Evolutionary conservation across 805 yeast genomes (phyloP), one percentile per base, ranked within the genome.

Genomic region (Hanseniaspora singularis): DNA sequence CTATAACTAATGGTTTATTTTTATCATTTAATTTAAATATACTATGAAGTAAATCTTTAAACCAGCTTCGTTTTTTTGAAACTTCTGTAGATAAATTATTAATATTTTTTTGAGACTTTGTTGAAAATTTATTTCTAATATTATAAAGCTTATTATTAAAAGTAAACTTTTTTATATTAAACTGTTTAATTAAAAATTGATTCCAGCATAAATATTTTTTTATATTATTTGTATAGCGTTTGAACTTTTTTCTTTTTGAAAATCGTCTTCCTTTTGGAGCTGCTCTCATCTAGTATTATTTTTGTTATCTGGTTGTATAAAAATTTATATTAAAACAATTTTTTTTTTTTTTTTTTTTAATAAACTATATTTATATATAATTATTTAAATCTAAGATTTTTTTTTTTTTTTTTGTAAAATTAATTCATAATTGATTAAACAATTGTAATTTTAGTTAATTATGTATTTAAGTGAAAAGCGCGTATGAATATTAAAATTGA

Each of bases 261-360:
- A 34, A 30, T 24, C 23, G 18, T 31, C 48, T 36, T 12, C 48
- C 48, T 12, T 20, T 24, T 4, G 48, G 48, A 15, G 48, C 40
- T 12, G 33, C 23, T 30, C 27, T 38, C 48, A 44, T 44, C 28
- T 26, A 8, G 10, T 26, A 8, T 26, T 8, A 8, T 26, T 26
- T 8, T 26, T 26, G 7, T 26, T 26, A 8, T 26, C 11, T 26
- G 7, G 28, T 26, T 26, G 11, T 26, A 26, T 26, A n/a, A n/a
- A n/a, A n/a, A n/a, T n/a, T n/a, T n/a, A n/a, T n/a, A n/a, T n/a
- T n/a, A n/a, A n/a, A n/a, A n/a, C n/a, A n/a, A n/a, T n/a, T n/a
- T n/a, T n/a, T 11, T 19, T 4, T 30, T 12, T 12, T 4, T 30
- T 10, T 11, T 10, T 12, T 30, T 11, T 5, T 30, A 30, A 7